These are phyloP conservation scores for Artemisia tridentata DNA, from an alignment of 129 eudicot genomes.

Conservation along the genomic window DNA sequence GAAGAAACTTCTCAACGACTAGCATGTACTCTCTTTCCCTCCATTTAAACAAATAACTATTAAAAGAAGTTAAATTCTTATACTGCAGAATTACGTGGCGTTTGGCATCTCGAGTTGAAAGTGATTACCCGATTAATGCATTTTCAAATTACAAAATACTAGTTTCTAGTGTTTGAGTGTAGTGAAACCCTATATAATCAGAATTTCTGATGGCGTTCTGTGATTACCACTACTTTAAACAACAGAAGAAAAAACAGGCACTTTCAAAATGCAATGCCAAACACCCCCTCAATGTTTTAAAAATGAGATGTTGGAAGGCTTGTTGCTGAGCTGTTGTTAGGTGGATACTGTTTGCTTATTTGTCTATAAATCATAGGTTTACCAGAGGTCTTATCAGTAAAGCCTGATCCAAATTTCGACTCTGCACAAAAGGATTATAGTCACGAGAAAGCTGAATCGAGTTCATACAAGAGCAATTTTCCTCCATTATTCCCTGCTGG, in stretches of 20 bases:
- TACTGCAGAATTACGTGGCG: too few species aligned
- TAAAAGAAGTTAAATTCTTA: not conserved
- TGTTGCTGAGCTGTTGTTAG: not conserved
- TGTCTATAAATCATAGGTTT: constrained; percentile 44
- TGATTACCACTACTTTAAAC: too few species aligned
- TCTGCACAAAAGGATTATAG: constrained; percentile 53
- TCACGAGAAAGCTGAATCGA: not conserved
- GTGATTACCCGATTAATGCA: not conserved
- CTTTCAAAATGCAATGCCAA: not conserved
- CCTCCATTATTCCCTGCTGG: constrained; percentile 53
- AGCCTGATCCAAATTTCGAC: constrained; percentile 59
- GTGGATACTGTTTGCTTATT: constrained; percentile 11
- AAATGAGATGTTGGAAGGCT: constrained; percentile 11
- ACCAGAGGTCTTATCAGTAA: constrained; percentile 69
- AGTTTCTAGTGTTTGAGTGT: too few species aligned
- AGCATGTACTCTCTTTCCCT: constrained; percentile 45
- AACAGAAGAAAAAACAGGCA: too few species aligned
- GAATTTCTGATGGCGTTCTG: too few species aligned
- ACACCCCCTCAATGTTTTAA: not conserved
- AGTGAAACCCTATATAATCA: too few species aligned
- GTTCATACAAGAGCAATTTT: constrained; percentile 6
- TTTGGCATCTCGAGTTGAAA: too few species aligned
- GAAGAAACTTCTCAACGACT: constrained; percentile 51
- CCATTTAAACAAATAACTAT: constrained; percentile 4
- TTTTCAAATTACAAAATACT: too few species aligned